Conservation (phyloP, 345 rosid genomes). For the Heritiera littoralis region DNA sequence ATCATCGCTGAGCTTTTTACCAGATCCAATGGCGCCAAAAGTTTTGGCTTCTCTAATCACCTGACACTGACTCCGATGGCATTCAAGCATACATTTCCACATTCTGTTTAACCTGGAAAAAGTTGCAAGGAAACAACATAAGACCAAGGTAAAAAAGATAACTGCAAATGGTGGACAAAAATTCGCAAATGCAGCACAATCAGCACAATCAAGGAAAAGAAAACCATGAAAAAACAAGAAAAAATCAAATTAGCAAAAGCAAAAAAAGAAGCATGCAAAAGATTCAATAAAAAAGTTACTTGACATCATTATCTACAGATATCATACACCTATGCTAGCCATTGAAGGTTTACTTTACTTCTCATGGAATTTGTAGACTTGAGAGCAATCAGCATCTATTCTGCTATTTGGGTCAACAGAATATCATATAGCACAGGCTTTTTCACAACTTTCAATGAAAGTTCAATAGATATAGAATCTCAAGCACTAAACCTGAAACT, state of each 20-base stretch:
- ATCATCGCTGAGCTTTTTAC: slow-evolving; percentile 61
- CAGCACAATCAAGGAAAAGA: slow-evolving; percentile 14
- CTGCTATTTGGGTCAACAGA: background rate
- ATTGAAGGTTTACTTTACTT: background rate
- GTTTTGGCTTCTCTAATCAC: slow-evolving; percentile 69
- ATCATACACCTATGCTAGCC: background rate
- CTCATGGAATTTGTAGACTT: background rate
- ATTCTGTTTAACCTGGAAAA: slow-evolving; percentile 72
- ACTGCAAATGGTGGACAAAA: background rate
- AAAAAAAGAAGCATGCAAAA: slow-evolving; percentile 9
- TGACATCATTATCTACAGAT: slow-evolving; percentile 7
- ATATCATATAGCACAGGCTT: background rate
- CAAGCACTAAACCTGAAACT: background rate
- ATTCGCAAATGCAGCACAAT: slow-evolving; percentile 1
- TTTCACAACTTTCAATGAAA: slow-evolving; percentile 1
- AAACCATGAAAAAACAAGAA: background rate
- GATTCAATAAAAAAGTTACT: background rate
- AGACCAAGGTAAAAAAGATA: background rate
- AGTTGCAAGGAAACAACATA: slow-evolving; percentile 19
- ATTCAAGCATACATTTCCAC: slow-evolving; percentile 94
- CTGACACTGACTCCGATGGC: slow-evolving; percentile 76
- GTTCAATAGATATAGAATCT: background rate
- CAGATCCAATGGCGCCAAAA: slow-evolving; percentile 59
- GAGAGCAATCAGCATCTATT: background rate
- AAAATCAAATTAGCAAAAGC: background rate